These are phyloP conservation scores for Boechera divaricarpa DNA, from an alignment of 345 rosid genomes.

Conservation along the genomic window DNA sequence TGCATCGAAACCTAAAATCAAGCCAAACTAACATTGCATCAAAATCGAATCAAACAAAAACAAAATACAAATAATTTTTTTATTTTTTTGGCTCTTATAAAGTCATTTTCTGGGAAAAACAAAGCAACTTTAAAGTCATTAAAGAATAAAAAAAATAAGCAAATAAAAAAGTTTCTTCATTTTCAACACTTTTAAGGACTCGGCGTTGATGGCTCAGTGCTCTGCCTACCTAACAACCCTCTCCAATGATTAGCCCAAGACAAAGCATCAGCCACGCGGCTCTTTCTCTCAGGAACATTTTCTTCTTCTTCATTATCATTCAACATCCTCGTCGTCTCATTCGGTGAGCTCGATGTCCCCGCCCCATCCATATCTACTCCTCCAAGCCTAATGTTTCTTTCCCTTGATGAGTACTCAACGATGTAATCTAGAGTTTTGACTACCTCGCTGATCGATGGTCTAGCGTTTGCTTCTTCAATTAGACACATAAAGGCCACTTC, in stretches of 20 bases:
- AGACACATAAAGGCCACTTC: conserved; percentile 63
- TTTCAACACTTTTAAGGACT: too few relatives aligned
- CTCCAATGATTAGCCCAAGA: background rate
- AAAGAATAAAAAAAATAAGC: too few relatives aligned
- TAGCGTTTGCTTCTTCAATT: conserved; percentile 50
- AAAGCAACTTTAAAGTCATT: too few relatives aligned
- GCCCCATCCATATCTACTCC: conserved; percentile 8
- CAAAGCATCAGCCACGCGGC: conserved; percentile 39
- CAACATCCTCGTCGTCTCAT: conserved; percentile 41
- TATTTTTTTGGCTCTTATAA: too few relatives aligned
- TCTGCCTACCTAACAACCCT: too few relatives aligned
- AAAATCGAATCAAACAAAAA: too few relatives aligned
- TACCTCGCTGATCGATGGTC: conserved; percentile 61
- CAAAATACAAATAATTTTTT: too few relatives aligned
- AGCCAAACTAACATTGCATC: too few relatives aligned
- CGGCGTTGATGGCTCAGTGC: too few relatives aligned
- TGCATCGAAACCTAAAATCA: too few relatives aligned
- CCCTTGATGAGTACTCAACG: conserved; percentile 38
- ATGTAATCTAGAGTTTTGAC: conserved; percentile 58
- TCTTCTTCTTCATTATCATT: conserved; percentile 52
- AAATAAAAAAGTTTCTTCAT: too few relatives aligned
- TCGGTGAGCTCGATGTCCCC: conserved; percentile 42
- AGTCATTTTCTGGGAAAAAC: too few relatives aligned
- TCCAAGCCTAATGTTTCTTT: background rate
- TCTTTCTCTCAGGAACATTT: conserved; percentile 52